Evolutionary conservation across 176 grass and related monocot species (phyloP).

Genomic region (Oryza coarctata): DNA sequence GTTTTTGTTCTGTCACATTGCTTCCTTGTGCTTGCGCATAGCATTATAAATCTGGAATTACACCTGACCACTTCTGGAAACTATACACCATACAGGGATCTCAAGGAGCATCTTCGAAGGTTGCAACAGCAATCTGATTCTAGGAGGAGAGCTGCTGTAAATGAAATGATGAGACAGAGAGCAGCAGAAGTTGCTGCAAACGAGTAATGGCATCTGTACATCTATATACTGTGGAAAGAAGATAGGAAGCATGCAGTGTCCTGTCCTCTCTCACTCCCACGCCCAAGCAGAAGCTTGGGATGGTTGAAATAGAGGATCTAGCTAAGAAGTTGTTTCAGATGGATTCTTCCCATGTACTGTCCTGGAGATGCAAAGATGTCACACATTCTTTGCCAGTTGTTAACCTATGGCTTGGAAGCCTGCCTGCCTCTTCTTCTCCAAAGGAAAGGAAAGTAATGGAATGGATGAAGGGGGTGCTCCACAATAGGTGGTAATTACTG

Average conservation of each 20-base stretch:
- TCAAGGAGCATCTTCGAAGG: constrained; percentile 93
- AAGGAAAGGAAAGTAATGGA: constrained; percentile 16
- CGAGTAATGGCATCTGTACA: constrained; percentile 57
- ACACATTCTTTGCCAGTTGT: constrained; percentile 29
- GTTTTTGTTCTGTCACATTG: not conserved
- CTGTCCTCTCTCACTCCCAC: constrained; percentile 34
- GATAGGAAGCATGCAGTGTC: constrained; percentile 42
- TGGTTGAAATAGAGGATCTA: constrained; percentile 46
- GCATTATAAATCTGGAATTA: constrained; percentile 1
- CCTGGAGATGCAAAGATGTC: constrained; percentile 27
- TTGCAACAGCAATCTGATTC: constrained; percentile 98
- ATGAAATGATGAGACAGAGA: constrained; percentile 99
- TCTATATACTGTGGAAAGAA: constrained; percentile 57
- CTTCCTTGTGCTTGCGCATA: not conserved
- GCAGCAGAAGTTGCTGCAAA: constrained; percentile 81
- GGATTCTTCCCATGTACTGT: constrained; percentile 33
- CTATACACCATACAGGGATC: constrained; percentile 62
- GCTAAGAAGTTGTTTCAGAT: constrained; percentile 29
- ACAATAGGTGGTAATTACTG: constrained; percentile 37
- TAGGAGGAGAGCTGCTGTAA: constrained; percentile 91
- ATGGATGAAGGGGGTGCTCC: constrained; percentile 25
- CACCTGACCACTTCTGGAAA: constrained; percentile 13
- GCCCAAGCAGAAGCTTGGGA: constrained; percentile 45
- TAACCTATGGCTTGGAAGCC: constrained; percentile 22
- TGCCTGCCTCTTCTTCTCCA: not conserved